Conservation (phyloP, 805 yeast species). For the Tetrapisispora iriomotensis region DNA sequence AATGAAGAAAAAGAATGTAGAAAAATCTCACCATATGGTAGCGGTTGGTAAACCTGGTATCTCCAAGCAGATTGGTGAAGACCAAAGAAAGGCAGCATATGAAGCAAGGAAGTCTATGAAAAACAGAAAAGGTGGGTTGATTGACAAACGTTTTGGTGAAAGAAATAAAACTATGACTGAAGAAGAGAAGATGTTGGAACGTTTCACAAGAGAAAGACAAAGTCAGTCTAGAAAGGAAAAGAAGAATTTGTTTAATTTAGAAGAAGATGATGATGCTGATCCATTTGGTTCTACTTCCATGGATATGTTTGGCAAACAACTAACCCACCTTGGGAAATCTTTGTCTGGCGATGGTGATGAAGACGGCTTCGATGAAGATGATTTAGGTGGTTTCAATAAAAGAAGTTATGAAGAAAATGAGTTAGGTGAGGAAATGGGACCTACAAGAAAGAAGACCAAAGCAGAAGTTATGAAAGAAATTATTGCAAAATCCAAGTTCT, state of each 20-base stretch:
- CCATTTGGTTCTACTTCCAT: slow-evolving; percentile 23
- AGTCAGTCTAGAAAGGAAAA: slow-evolving; percentile 40
- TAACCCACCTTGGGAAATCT: slow-evolving; percentile 75
- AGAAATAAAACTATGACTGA: slow-evolving; percentile 56
- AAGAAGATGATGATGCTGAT: slow-evolving; percentile 48
- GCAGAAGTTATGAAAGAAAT: slow-evolving; percentile 82
- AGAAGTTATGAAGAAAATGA: slow-evolving; percentile 34
- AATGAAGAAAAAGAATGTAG: slow-evolving; percentile 40
- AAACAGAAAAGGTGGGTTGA: slow-evolving; percentile 67
- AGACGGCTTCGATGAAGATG: slow-evolving; percentile 31
- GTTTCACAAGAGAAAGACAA: slow-evolving; percentile 86
- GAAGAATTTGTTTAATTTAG: slow-evolving; percentile 59
- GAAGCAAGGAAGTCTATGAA: slow-evolving; percentile 52
- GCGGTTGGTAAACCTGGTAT: slow-evolving; percentile 62
- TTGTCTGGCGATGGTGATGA: slow-evolving; percentile 51
- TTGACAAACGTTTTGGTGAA: slow-evolving; percentile 92
- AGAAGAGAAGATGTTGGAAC: slow-evolving; percentile 90
- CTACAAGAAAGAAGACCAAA: slow-evolving; percentile 60
- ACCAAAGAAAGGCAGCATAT: slow-evolving; percentile 49
- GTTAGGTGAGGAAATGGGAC: slow-evolving; percentile 28
- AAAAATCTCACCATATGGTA: slow-evolving; percentile 30
- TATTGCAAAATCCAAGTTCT: slow-evolving; percentile 70
- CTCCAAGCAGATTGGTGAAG: slow-evolving; percentile 60
- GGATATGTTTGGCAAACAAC: slow-evolving; percentile 32
- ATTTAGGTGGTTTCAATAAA: slow-evolving; percentile 18